Evolutionary conservation across 176 grass and related monocot genomes (phyloP).

Genomic region (Themeda triandra): DNA sequence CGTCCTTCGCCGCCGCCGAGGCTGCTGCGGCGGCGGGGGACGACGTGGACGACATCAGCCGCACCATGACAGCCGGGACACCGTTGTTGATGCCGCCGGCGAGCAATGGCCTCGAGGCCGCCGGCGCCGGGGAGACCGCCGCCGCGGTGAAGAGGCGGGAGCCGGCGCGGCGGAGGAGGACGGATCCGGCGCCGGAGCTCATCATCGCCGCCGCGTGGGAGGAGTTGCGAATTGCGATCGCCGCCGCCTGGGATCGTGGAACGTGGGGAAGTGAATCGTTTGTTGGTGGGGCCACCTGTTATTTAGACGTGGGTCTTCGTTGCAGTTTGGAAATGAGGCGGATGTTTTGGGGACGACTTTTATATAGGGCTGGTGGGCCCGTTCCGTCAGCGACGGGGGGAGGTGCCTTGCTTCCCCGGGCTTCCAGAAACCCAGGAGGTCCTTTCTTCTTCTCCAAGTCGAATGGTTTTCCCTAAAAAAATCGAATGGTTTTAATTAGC

Average conservation of each 20-base stretch:
- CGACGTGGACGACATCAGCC: conserved; percentile 37
- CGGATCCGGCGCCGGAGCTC: conserved; percentile 40
- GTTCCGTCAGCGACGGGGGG: conserved; percentile 22
- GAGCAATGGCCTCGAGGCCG: conserved; percentile 8
- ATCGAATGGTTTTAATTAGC: conserved; percentile 25
- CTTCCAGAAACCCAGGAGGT: conserved; percentile 29
- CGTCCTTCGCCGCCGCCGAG: conserved; percentile 3
- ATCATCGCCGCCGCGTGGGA: conserved; percentile 26
- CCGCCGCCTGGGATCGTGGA: not conserved
- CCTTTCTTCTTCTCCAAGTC: conserved; percentile 55
- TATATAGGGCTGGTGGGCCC: conserved; percentile 23
- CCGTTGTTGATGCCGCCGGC: not conserved
- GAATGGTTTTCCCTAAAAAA: conserved; percentile 39
- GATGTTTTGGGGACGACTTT: not conserved
- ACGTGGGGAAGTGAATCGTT: not conserved
- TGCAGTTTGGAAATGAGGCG: conserved; percentile 26
- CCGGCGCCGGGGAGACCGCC: conserved; percentile 6
- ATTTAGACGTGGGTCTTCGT: conserved; percentile 5
- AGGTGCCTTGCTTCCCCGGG: not conserved
- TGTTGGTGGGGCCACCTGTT: not conserved
- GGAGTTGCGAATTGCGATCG: not conserved
- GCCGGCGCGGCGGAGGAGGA: conserved; percentile 49
- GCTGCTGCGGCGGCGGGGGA: conserved; percentile 10
- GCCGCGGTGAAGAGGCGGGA: conserved; percentile 21
- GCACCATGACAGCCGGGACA: conserved; percentile 18